Base-by-base conservation (phyloP, 495 filamentous ascomycete genomes). In the Neurospora sp. region DNA sequence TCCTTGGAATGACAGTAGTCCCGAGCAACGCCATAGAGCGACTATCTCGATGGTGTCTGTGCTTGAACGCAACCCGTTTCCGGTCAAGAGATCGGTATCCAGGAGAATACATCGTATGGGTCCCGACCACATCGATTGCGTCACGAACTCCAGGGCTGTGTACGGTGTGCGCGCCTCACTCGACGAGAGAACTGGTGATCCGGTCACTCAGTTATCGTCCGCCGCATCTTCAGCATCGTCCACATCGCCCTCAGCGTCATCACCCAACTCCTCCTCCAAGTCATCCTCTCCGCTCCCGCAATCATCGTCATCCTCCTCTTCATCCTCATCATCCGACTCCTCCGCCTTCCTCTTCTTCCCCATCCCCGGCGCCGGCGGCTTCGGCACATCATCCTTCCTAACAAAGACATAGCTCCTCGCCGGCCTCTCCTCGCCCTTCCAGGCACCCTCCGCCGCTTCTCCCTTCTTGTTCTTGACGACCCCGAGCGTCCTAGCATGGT, bases 401-500 rank as follows among this genome's bases (percentile, higher is more conserved):
- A 89, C 89, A 81, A 97, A 96, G 10, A 96, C 86, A 82, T 90
- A 97, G 78, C 90, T 94, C 78, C 93, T 86, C 31, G 91, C 90
- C 17, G 85, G 79, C 74, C 94, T 84, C 72, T 93, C 89, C 77
- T 94, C 93, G 4, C 93, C 94, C 75, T 89, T 90, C 94, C 94
- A 96, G 9, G 81, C 84, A 10, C 76, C 75, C 22, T 73, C 74
- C 1, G 74, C 78, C 37, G 79, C 79, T 80, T 84, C 84, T 38
- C 89, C 87, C 83, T 81, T 75, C 82, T 84, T 82, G 87, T 86
- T 82, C 77, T 76, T 82, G 61, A 97, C 89, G 37, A 91, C 90
- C 0, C 96, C 96, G 38, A 97, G 77, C 10, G 96, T 99, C 70
- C 96, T 81, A 3, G 92, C 93, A 85, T 99, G 96, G 73, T 84